These are phyloP conservation scores for Solanum chaucha DNA, from an alignment of 257 asterid species.

Conservation along the genomic window DNA sequence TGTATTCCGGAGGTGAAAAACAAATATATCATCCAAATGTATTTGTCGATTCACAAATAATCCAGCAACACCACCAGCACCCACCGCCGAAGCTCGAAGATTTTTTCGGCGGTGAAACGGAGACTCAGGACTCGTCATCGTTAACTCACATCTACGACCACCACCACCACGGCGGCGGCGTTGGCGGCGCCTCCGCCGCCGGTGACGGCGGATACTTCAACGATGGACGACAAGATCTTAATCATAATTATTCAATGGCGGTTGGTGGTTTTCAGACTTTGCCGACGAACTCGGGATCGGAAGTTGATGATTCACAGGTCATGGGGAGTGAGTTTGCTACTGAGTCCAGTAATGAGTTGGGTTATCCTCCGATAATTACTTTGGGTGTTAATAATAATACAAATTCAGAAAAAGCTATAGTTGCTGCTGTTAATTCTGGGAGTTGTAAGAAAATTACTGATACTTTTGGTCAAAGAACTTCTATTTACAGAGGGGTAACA, in stretches of 20 bases:
- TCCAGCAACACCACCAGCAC: conserved; percentile 10
- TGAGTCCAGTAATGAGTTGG: conserved; percentile 61
- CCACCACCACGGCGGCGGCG: conserved; percentile 10
- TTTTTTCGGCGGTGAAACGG: conserved; percentile 36
- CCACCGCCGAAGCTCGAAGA: conserved; percentile 74
- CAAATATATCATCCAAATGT: neutral
- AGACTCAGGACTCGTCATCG: conserved; percentile 2
- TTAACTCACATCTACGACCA: conserved; percentile 51
- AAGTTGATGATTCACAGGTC: conserved; percentile 30
- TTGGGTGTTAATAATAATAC: conserved; percentile 20
- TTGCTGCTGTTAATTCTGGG: conserved; percentile 37
- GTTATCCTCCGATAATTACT: conserved; percentile 11
- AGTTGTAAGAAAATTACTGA: conserved; percentile 54
- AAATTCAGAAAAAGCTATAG: conserved; percentile 22
- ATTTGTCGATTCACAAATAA: neutral
- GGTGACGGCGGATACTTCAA: neutral
- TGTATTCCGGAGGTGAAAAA: neutral
- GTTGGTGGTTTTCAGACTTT: conserved; percentile 63
- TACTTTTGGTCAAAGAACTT: conserved; percentile 83
- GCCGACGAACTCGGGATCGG: conserved; percentile 76
- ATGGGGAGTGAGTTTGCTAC: neutral
- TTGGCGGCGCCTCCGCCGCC: neutral
- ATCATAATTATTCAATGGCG: neutral
- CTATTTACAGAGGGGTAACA: conserved; percentile 93
- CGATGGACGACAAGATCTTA: conserved; percentile 41